A percentile compares a stretch with the other conserved stretches of the same genome.
Evolutionary conservation across 2,329 filamentous ascomycete species (phyloP).

Genomic region (Zasmidium angulare): DNA sequence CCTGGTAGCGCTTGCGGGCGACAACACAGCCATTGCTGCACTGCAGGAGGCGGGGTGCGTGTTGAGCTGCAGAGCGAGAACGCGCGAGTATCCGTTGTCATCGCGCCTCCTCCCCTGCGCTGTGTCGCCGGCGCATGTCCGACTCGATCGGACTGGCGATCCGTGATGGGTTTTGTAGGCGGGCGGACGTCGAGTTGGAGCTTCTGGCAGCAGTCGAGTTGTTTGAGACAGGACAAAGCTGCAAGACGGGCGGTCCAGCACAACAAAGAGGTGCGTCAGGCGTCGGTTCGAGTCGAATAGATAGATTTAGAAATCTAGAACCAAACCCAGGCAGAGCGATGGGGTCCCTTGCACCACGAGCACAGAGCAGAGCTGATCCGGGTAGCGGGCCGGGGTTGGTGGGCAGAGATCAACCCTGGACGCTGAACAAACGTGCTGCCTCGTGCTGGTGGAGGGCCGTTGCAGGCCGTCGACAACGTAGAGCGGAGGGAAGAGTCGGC

Average conservation of each 20-base stretch:
- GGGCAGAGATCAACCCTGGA: conserved; percentile 3
- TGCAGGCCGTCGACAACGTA: conserved; percentile 6
- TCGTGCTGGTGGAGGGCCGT: neutral
- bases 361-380: conserved; percentile 2
- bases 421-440: conserved; percentile 7
- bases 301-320: conserved; percentile 16
- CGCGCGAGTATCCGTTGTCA: conserved; percentile 24
- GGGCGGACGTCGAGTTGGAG: conserved; percentile 1
- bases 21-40: conserved; percentile 17
- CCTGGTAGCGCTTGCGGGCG: conserved; percentile 7
- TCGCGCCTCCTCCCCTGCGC: conserved; percentile 25
- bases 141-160: neutral
- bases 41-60: conserved; percentile 22
- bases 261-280: too few species aligned
- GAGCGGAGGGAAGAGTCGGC: neutral
- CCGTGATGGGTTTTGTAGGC: neutral
- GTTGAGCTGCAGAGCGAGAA: conserved; percentile 30
- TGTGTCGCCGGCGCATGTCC: conserved; percentile 24
- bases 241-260: conserved; percentile 2
- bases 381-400: conserved; percentile 16
- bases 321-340: neutral
- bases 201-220: neutral
- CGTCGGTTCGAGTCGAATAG: neutral
- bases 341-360: conserved; percentile 21
- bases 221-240: neutral